Evolutionary conservation across 345 rosid species (phyloP), one percentile per base, ranked within the genome.

Genomic region (Eucalyptus camaldulensis): DNA sequence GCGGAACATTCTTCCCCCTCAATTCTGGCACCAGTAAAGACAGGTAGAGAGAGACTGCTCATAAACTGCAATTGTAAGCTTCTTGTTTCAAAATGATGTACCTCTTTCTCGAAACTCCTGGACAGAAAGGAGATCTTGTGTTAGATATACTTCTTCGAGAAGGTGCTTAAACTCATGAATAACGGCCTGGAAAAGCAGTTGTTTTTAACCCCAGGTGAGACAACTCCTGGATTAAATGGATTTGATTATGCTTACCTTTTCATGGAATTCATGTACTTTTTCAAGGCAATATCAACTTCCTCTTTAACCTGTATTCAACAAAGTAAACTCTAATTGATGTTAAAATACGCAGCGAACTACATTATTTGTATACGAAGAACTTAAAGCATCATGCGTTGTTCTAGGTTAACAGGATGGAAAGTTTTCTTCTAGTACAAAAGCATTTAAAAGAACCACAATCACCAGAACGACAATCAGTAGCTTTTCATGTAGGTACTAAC

Each of bases 1-100:
- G 95, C 21, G 50, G 94, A 93, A 86, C 93, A 89, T 86, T 95
- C 99, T 53, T 96, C 99, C 87, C 97, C 98, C 89, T 98, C 99
- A 86, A 98, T 92, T 72, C 99, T 95, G 89, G 99, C 98, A 67
- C 98, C 97, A 86, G 99, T 98, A 88, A 98, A 98, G 86, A 98
- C 95, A 3, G 99, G 99, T 88, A 97, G 97, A 40, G 98, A 97
- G 85, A 95, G 92, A 87, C 88, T 93, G 89, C 93, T 96, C 88
- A 93, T 89, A 91, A 98, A 97, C 91, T 94, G 94, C 86, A 98
- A 91, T 89, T 95, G 95, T 87, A 97, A 90, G 94, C 93, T 94
- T 92, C 93, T 97, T 88, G 94, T 88, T 91, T 94, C 96, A 49
- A 94, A 89, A 81, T 90, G 92, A 91, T 92, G 93, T 40, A 80